Conservation (phyloP, 2,329 filamentous ascomycete genomes). For the Ophiostoma montium region DNA sequence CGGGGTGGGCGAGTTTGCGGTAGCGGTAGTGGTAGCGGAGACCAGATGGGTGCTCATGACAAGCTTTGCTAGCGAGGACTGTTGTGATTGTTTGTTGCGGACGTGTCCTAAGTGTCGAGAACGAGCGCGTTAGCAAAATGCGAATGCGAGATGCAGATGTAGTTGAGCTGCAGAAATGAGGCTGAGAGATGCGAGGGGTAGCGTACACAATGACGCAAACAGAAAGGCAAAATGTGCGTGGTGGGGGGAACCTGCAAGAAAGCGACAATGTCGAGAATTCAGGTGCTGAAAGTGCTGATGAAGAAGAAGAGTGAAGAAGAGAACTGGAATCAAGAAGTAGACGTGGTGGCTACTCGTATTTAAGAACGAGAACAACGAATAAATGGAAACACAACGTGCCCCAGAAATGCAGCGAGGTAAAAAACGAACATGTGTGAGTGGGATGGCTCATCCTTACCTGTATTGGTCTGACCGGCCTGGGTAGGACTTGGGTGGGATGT, state of each 20-base stretch:
- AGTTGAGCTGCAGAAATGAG: neutral
- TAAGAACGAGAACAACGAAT: too few relatives aligned
- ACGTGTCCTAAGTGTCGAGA: constrained; percentile 5
- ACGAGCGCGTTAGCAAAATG: constrained; percentile 4
- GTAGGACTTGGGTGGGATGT: neutral
- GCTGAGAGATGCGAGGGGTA: neutral
- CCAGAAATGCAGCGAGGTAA: too few relatives aligned
- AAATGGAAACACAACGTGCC: too few relatives aligned
- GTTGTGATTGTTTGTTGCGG: constrained; percentile 14
- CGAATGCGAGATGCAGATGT: neutral
- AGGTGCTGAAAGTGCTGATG: too few relatives aligned
- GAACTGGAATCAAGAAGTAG: too few relatives aligned
- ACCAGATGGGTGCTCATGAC: constrained; percentile 25
- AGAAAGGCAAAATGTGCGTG: too few relatives aligned
- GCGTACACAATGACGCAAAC: too few relatives aligned
- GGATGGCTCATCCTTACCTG: neutral
- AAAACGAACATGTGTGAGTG: neutral
- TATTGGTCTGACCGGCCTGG: neutral
- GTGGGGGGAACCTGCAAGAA: too few relatives aligned
- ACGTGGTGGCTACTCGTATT: too few relatives aligned
- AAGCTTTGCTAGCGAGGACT: constrained; percentile 15
- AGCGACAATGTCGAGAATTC: too few relatives aligned
- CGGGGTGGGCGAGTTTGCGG: constrained; percentile 18
- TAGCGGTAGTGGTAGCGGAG: constrained; percentile 12
- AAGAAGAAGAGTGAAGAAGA: too few relatives aligned